A percentile compares a stretch with the other conserved stretches of the same genome.
Evolutionary conservation across 805 yeast genomes (phyloP).

Genomic region (Metschnikowia lunata): DNA sequence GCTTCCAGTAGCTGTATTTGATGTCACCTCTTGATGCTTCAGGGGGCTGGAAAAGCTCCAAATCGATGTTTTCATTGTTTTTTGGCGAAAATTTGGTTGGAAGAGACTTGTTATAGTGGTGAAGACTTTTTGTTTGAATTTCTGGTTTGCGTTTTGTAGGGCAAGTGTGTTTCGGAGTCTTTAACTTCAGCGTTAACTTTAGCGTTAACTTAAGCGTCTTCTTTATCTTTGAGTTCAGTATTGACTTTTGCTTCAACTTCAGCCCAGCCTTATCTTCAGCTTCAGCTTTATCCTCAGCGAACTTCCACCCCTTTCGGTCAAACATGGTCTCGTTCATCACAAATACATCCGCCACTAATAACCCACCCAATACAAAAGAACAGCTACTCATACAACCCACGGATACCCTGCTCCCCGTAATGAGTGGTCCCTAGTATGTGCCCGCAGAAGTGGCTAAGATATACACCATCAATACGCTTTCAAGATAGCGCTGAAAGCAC

Average conservation of each 20-base stretch:
- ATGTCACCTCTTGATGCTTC: conserved; percentile 39
- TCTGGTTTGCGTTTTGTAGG: no score
- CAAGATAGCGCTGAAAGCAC: conserved; percentile 73
- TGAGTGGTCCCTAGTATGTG: conserved; percentile 72
- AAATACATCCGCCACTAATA: conserved; percentile 50
- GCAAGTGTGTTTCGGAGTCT: no score
- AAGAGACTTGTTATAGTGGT: no score
- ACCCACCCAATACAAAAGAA: conserved; percentile 44
- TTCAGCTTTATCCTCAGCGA: neutral
- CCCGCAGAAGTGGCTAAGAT: conserved; percentile 73
- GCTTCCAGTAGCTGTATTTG: conserved; percentile 40
- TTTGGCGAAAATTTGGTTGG: no score
- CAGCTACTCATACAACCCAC: conserved; percentile 79
- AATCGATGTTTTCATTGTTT: conserved; percentile 4
- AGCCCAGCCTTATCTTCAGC: conserved; percentile 1
- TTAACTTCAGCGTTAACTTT: no score
- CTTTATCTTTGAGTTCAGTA: no score
- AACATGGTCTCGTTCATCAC: conserved; percentile 68
- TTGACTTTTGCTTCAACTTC: neutral
- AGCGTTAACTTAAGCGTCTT: no score
- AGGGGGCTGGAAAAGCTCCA: conserved; percentile 11
- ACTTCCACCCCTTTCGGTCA: conserved; percentile 36
- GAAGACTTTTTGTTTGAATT: no score
- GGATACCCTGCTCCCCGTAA: conserved; percentile 71
- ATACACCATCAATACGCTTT: conserved; percentile 66